Evolutionary conservation across 805 yeast genomes (phyloP).

Genomic region (Lipomyces spencermartinsiae): DNA sequence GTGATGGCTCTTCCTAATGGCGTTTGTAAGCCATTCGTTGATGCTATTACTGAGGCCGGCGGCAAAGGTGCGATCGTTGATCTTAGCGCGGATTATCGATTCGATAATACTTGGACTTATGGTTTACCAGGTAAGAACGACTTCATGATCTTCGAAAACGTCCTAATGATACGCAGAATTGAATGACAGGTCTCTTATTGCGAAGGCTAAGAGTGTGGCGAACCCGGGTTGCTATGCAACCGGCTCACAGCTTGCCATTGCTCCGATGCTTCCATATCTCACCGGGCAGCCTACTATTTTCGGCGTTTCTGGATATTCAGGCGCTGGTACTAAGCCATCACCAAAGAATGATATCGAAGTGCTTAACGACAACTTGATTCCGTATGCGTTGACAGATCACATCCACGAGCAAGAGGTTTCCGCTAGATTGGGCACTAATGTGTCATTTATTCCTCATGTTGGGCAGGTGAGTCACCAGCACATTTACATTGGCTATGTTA

Average conservation of each 20-base stretch:
- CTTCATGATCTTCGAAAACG: neutral
- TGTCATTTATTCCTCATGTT: conserved; percentile 95
- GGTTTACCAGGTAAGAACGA: conserved; percentile 71
- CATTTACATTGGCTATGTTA: neutral
- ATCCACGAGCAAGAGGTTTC: conserved; percentile 96
- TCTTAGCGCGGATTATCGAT: conserved; percentile 94
- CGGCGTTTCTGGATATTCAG: conserved; percentile 98
- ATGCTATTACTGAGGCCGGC: conserved; percentile 55
- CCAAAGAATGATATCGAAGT: conserved; percentile 86
- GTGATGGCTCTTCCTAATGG: conserved; percentile 99
- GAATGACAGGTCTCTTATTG: conserved; percentile 68
- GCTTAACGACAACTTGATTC: conserved; percentile 83
- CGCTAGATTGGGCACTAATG: conserved; percentile 71
- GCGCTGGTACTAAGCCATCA: conserved; percentile 99
- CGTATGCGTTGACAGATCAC: conserved; percentile 95
- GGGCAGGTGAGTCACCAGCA: conserved; percentile 53
- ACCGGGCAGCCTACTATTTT: conserved; percentile 81
- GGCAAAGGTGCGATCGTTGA: conserved; percentile 84
- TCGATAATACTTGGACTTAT: conserved; percentile 90
- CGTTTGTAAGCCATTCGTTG: conserved; percentile 70
- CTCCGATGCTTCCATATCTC: conserved; percentile 74
- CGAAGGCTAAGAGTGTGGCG: conserved; percentile 78
- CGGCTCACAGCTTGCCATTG: conserved; percentile 90
- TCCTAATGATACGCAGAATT: conserved; percentile 56
- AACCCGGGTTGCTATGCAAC: conserved; percentile 99